phyloP scores from a whole-genome alignment of 495 filamentous ascomycete genomes.

The Xylaria curta region DNA sequence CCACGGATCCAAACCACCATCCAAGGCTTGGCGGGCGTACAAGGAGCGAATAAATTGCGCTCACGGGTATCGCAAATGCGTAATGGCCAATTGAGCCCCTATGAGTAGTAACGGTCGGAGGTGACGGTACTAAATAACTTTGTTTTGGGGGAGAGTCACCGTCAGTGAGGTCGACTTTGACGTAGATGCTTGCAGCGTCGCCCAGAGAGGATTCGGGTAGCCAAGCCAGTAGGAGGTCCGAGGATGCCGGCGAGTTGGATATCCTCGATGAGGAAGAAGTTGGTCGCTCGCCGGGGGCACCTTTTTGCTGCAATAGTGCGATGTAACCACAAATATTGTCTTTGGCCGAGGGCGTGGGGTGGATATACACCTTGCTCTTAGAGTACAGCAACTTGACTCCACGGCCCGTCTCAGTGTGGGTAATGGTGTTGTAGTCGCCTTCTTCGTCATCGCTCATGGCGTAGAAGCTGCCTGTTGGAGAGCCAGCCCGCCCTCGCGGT shows the following conservation, averaged over 20 bases:
- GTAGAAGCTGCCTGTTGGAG: slow-evolving; percentile 91
- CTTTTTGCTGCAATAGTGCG: slow-evolving; percentile 91
- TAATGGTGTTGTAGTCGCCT: slow-evolving; percentile 93
- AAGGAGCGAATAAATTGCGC: slow-evolving; percentile 86
- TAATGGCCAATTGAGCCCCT: slow-evolving; percentile 77
- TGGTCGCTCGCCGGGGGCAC: slow-evolving; percentile 49
- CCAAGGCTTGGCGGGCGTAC: slow-evolving; percentile 91
- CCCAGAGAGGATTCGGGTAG: slow-evolving; percentile 89
- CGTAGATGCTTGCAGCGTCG: slow-evolving; percentile 84
- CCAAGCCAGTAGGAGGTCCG: slow-evolving; percentile 90
- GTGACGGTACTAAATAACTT: slow-evolving; percentile 88
- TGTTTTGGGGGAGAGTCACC: slow-evolving; percentile 80
- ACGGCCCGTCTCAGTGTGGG: slow-evolving; percentile 75
- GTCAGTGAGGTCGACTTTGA: slow-evolving; percentile 91
- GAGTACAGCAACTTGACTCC: slow-evolving; percentile 96
- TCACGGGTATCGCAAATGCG: slow-evolving; percentile 90
- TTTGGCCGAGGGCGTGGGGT: slow-evolving; percentile 89
- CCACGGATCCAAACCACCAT: slow-evolving; percentile 96
- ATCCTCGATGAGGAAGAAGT: slow-evolving; percentile 58
- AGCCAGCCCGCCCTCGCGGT: slow-evolving; percentile 51
- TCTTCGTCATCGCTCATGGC: slow-evolving; percentile 97
- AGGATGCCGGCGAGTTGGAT: slow-evolving; percentile 48
- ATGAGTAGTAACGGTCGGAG: slow-evolving; percentile 80
- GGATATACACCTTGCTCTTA: slow-evolving; percentile 99
- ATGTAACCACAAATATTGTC: slow-evolving; percentile 98